Evolutionary conservation across 768 basidiomycete species (phyloP).

Genomic region (Amanita rimosa): DNA sequence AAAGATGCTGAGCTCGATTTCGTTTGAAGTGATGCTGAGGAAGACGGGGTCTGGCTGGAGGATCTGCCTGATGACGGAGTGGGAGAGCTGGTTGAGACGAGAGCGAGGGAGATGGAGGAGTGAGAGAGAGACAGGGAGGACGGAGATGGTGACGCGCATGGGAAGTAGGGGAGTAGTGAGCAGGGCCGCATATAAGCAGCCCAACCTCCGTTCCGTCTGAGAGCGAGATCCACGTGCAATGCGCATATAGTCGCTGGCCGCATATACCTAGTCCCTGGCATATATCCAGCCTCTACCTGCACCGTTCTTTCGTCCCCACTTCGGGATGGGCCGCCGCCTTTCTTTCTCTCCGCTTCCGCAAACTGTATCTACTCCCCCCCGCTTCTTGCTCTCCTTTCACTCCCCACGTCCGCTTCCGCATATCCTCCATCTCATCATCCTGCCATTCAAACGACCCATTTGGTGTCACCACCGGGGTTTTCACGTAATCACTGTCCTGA

Average conservation of each 20-base stretch:
- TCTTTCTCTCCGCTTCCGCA: constrained; percentile 20
- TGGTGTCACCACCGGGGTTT: constrained; percentile 44
- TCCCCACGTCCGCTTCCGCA: too few relatives aligned
- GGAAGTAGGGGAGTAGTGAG: background rate
- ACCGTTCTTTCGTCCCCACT: constrained; percentile 5
- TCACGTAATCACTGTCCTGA: constrained; percentile 29
- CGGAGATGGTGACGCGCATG: constrained; percentile 50
- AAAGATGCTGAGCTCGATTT: constrained; percentile 69
- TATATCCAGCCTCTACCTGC: background rate
- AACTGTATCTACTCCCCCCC: constrained; percentile 17
- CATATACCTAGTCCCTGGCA: too few relatives aligned
- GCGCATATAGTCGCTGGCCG: too few relatives aligned
- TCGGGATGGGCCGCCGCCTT: background rate
- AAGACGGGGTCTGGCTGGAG: constrained; percentile 57
- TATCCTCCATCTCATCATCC: constrained; percentile 12
- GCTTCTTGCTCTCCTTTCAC: too few relatives aligned
- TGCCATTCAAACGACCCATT: constrained; percentile 40
- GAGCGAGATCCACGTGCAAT: background rate
- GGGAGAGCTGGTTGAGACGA: constrained; percentile 46
- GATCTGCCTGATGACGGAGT: constrained; percentile 57
- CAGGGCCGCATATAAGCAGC: background rate
- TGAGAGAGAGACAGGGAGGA: constrained; percentile 61
- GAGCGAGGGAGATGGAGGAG: constrained; percentile 68
- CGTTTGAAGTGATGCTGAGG: constrained; percentile 68
- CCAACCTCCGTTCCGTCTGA: background rate